Evolutionary conservation across 106 monocot genomes (phyloP), one percentile per base, ranked within the genome.

Genomic region (Hemerocallis citrina): DNA sequence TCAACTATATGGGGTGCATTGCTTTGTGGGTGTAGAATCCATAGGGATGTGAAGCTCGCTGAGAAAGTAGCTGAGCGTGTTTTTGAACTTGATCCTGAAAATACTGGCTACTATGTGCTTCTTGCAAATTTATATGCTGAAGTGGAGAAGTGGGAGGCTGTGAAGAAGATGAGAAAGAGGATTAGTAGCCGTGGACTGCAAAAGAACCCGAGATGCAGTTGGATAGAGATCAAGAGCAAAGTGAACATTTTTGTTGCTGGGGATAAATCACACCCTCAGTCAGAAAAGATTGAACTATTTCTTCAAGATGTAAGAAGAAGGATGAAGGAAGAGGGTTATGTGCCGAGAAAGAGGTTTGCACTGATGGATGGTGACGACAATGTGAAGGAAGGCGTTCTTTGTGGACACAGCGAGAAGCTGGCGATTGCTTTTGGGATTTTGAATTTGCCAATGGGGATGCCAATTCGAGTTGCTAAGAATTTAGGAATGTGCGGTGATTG

Each of bases 81-180:
- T 57, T 85, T 85, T 50, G 69, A 72, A 55, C 25, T 82, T 50
- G 90, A 85, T 47, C 85, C 85, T 35, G 82, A 82, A 39, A 85
- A 91, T 44, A 82, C 79, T n/a, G 70, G 68, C 17, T 79, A 82
- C 56, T 85, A 85, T 56, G 32, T 82, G 23, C 76, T 91, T 45
- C 85, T 91, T 49, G 74, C 83, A 12, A 86, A 86, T 52, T 66
- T 92, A 59, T 86, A 92, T 51, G 61, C 73, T 39, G 86, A 92
- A 57, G 77, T 74, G 27, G 82, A 86, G 61, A 80, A 77, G 46
- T 83, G 80, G 79, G 83, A 86, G 22, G 55, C 66, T 38, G 80
- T 80, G 14, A 86, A 68, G 64, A 77, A 70, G 43, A 34, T 89
- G 9, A 78, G 70, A n/a, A n/a, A n/a, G n/a, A n/a, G n/a, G n/a